These are phyloP conservation scores for Chalara sp. DNA, from an alignment of 2,329 filamentous ascomycete genomes.

Conservation along the genomic window DNA sequence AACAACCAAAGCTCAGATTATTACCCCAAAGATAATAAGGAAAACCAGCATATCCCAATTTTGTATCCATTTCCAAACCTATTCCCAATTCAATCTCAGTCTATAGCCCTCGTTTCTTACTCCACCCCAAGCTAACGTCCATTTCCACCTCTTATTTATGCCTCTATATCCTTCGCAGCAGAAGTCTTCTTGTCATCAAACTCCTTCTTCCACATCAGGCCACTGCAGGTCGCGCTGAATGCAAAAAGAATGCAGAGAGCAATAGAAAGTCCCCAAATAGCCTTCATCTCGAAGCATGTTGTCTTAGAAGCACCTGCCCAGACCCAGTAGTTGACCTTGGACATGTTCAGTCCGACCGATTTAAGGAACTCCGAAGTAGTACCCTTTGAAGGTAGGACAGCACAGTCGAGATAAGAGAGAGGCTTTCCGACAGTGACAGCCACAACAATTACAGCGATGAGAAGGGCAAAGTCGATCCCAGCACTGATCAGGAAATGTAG, in stretches of 20 bases:
- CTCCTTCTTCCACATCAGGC: conserved; percentile 47
- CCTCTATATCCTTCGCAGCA: conserved; percentile 17
- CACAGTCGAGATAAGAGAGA: conserved; percentile 71
- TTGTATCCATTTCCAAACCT: background rate
- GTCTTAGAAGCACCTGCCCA: conserved; percentile 47
- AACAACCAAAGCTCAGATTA: background rate
- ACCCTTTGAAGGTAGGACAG: conserved; percentile 32
- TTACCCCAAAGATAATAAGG: conserved; percentile 1
- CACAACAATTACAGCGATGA: conserved; percentile 73
- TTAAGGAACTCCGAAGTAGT: conserved; percentile 38
- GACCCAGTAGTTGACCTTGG: conserved; percentile 36
- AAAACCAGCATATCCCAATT: background rate
- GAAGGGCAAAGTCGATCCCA: conserved; percentile 58
- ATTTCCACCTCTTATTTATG: background rate
- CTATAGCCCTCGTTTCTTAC: background rate
- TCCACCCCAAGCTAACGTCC: background rate
- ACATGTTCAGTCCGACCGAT: conserved; percentile 35
- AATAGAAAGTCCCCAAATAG: conserved; percentile 80
- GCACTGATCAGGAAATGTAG: conserved; percentile 67
- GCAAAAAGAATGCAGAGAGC: conserved; percentile 67
- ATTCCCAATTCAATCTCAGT: background rate
- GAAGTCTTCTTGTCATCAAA: conserved; percentile 5
- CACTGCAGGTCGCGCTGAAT: conserved; percentile 51
- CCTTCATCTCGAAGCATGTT: conserved; percentile 79
- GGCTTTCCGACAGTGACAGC: conserved; percentile 74